Evolutionary conservation across 805 yeast species (phyloP).

Genomic region (Candida glaebosa): DNA sequence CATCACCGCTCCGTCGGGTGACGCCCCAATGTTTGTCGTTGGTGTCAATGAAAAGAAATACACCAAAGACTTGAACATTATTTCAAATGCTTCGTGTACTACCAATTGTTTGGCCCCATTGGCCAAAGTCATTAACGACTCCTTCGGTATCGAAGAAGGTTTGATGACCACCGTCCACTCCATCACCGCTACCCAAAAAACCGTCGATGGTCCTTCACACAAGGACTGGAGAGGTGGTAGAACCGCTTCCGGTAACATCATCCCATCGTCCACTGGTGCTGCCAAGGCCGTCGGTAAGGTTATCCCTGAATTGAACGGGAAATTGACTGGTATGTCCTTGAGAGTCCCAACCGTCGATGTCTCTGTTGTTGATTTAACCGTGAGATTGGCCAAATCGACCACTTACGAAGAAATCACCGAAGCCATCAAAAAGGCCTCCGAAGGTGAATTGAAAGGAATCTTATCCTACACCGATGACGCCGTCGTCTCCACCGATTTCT

Average conservation of each 20-base stretch:
- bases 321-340: slow-evolving; percentile 90
- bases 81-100: slow-evolving; percentile 94
- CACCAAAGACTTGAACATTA: slow-evolving; percentile 69
- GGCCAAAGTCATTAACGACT: slow-evolving; percentile 84
- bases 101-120: slow-evolving; percentile 95
- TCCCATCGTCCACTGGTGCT: slow-evolving; percentile 95
- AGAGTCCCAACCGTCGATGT: slow-evolving; percentile 94
- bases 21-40: slow-evolving; percentile 92
- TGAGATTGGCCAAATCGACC: slow-evolving; percentile 70
- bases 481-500: slow-evolving; percentile 88
- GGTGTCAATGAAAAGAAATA: slow-evolving; percentile 86
- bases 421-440: slow-evolving; percentile 71
- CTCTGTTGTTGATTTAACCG: slow-evolving; percentile 90
- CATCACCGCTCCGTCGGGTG: slow-evolving; percentile 91
- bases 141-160: slow-evolving; percentile 85
- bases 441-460: slow-evolving; percentile 75
- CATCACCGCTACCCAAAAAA: slow-evolving; percentile 93
- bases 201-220: slow-evolving; percentile 95
- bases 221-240: slow-evolving; percentile 99
- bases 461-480: slow-evolving; percentile 90
- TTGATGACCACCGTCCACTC: slow-evolving; percentile 96
- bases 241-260: slow-evolving; percentile 93
- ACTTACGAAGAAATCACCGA: slow-evolving; percentile 81
- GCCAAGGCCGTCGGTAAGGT: slow-evolving; percentile 98
- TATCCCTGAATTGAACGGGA: slow-evolving; percentile 85